These are phyloP conservation scores for Gautieria morchelliformis DNA, from an alignment of 768 basidiomycete genomes.

Conservation along the genomic window DNA sequence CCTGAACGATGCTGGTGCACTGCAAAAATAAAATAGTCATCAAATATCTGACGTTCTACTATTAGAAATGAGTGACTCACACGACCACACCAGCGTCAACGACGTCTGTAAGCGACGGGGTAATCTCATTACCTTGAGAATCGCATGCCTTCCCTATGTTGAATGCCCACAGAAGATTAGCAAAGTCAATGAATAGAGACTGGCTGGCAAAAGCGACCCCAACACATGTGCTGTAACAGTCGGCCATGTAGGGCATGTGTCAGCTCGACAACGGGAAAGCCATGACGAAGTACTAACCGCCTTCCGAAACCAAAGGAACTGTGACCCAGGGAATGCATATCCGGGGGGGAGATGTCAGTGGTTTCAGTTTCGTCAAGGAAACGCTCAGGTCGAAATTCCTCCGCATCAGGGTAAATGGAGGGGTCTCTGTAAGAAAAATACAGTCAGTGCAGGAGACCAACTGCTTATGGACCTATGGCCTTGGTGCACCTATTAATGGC, in stretches of 20 bases:
- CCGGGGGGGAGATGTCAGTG: constrained; percentile 12
- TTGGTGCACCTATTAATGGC: background rate
- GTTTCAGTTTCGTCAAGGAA: constrained; percentile 19
- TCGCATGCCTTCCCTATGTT: constrained; percentile 12
- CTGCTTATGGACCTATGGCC: background rate
- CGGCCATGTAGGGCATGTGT: background rate
- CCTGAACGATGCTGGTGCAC: background rate
- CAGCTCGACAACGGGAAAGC: background rate
- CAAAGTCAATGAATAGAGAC: constrained; percentile 25
- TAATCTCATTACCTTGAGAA: constrained; percentile 8
- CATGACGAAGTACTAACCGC: constrained; percentile 6
- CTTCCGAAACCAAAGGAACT: constrained; percentile 22
- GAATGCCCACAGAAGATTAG: constrained; percentile 20
- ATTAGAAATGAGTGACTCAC: constrained; percentile 11
- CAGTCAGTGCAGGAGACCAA: background rate
- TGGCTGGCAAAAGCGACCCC: constrained; percentile 25
- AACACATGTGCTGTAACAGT: constrained; percentile 19
- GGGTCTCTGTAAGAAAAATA: background rate
- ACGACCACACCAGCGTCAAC: constrained; percentile 13
- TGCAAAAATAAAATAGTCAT: background rate
- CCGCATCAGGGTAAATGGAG: constrained; percentile 11
- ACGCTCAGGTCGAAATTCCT: constrained; percentile 17
- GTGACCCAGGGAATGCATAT: constrained; percentile 24
- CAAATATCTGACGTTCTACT: background rate
- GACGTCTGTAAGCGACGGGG: constrained; percentile 8